Base-by-base conservation (phyloP, 768 basidiomycete genomes). In the Chiua virens region DNA sequence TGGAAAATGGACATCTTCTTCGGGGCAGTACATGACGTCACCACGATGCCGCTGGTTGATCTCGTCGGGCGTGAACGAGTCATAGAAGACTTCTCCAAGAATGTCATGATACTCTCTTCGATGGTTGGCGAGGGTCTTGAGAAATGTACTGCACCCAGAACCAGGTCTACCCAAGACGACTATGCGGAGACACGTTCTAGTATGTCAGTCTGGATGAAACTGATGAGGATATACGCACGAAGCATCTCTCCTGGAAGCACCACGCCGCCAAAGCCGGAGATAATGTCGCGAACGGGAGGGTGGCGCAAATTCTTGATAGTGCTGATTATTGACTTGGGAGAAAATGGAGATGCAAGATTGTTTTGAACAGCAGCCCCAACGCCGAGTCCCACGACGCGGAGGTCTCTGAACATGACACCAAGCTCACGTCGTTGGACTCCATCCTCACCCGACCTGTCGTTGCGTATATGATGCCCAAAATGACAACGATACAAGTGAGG, bases 1-100 rank as follows among this genome's bases (percentile, higher is more conserved):
- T 6, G 92, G 87, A 58, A 93, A 88, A 64, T 92, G 91, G 2
- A 89, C 74, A 63, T 95, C 92, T 59, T 92, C 91, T n/a, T n/a
- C n/a, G n/a, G 79, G 67, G 36, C 72, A 71, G 57, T 76, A 77
- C 23, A 67, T 60, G 15, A 77, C 74, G 54, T 75, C 79, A 34
- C 81, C 80, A 9, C 71, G 66, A 65, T 78, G 80, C 38, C 72
- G 67, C 25, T 70, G 70, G 20, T 59, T 48, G 73, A 84, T 79
- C 39, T 74, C 69, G 54, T 75, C 62, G 8, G 69, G 65, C 0
- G 68, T 64, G 38, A 81, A 72, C 22, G 80, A 82, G 45, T 75
- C 73, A 47, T 80, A 78, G 34, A 67, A 59, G 41, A 79, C 73
- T 14, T 71, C 64, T 1, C 72, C 73, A 7, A 75, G 62, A 49